Conservation (phyloP, 805 yeast genomes). For the Teunomyces funiuensis region DNA sequence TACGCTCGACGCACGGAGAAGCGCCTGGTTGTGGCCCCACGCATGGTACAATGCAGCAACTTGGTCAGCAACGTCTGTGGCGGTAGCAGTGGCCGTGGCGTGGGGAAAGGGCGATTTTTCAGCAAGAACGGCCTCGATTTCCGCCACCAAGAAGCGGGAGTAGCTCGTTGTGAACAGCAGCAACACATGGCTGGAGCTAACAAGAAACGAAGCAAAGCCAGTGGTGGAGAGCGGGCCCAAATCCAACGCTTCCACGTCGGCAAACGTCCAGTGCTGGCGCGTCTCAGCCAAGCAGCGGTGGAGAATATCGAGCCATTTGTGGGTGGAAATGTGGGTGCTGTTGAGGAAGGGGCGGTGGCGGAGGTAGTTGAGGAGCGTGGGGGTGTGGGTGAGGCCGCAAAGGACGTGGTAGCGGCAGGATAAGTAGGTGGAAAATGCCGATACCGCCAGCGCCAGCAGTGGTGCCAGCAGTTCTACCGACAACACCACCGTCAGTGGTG, state of each 20-base stretch:
- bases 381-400: constrained; percentile 18
- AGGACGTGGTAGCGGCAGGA: constrained; percentile 34
- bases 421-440: constrained; percentile 25
- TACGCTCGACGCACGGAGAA: constrained; percentile 10
- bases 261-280: constrained; percentile 9
- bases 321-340: constrained; percentile 30
- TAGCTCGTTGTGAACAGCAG: constrained; percentile 4
- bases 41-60: not conserved
- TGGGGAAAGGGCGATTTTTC: constrained; percentile 40
- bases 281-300: constrained; percentile 17
- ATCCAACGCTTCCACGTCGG: constrained; percentile 2
- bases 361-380: not conserved
- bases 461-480: too few species aligned
- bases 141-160: constrained; percentile 1
- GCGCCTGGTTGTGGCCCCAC: not conserved
- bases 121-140: constrained; percentile 15
- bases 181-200: not conserved
- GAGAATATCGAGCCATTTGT: constrained; percentile 34
- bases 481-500: too few species aligned
- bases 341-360: not conserved
- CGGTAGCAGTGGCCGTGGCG: constrained; percentile 21
- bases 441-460: too few species aligned
- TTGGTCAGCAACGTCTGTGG: not conserved
- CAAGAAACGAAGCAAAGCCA: not conserved
- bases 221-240: not conserved